A percentile compares a stretch with the other conserved stretches of the same genome.
Evolutionary conservation across 2,329 filamentous ascomycete species (phyloP).

Genomic region (Magnaporthiopsis rhizophila): DNA sequence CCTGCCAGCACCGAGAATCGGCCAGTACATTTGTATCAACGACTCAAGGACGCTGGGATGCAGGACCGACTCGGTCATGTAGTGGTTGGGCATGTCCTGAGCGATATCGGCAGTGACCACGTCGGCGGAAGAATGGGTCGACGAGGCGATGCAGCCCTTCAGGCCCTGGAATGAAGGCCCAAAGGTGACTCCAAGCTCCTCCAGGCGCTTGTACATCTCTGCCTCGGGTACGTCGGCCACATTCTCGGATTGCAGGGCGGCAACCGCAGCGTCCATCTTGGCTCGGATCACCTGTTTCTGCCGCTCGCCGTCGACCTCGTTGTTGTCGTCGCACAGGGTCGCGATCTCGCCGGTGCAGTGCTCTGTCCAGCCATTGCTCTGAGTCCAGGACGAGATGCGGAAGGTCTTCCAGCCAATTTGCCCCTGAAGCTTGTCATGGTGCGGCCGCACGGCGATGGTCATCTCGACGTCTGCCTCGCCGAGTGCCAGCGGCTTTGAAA

Average conservation of each 20-base stretch:
- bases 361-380: conserved; percentile 46
- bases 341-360: conserved; percentile 48
- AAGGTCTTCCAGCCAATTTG: conserved; percentile 48
- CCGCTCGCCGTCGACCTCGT: conserved; percentile 32
- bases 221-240: conserved; percentile 22
- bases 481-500: conserved; percentile 39
- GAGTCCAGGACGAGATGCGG: conserved; percentile 44
- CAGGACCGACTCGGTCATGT: conserved; percentile 24
- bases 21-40: conserved; percentile 33
- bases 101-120: conserved; percentile 27
- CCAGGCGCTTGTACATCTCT: conserved; percentile 37
- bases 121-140: conserved; percentile 24
- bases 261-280: conserved; percentile 20
- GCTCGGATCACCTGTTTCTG: conserved; percentile 20
- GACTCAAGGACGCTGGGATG: conserved; percentile 33
- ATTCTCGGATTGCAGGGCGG: conserved; percentile 21
- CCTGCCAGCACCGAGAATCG: conserved; percentile 23
- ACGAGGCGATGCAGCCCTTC: conserved; percentile 32
- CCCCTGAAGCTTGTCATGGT: conserved; percentile 30
- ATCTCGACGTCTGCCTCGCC: conserved; percentile 41
- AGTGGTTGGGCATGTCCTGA: conserved; percentile 30
- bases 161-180: conserved; percentile 44
- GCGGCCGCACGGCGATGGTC: conserved; percentile 37
- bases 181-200: conserved; percentile 39
- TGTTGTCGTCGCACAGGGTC: conserved; percentile 26